Evolutionary conservation across 495 filamentous ascomycete species (phyloP), one percentile per base, ranked within the genome.

Genomic region (Opeltia flavorubescens): DNA sequence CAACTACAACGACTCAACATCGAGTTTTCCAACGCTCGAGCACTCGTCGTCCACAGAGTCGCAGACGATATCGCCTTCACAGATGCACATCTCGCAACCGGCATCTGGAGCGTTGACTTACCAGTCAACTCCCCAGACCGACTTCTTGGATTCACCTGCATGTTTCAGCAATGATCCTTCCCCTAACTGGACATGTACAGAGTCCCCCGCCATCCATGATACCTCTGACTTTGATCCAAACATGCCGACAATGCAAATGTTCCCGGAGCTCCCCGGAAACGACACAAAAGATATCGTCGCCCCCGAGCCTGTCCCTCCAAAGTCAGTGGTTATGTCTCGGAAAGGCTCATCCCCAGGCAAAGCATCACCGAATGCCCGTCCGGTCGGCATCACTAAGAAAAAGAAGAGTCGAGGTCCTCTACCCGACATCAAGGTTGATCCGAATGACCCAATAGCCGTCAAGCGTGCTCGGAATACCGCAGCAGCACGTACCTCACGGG

Each of bases 381-480:
- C n/a, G n/a, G n/a, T n/a, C n/a, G n/a, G n/a, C n/a, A n/a, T n/a
- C n/a, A n/a, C n/a, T n/a, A n/a, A n/a, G n/a, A n/a, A n/a, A n/a
- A n/a, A n/a, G n/a, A n/a, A n/a, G n/a, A n/a, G n/a, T n/a, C 35
- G 35, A 17, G 18, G 7, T 39, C 18, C 35, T 17, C 35, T 3
- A 39, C 3, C 2, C 35, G 34, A 7, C 6, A 7, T 9, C 13
- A 20, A 20, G 15, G 76, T 81, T 27, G 89, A 95, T 57, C 81
- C 82, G 0, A 62, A 58, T 27, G 84, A 89, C 55, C 64, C 65
- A 1, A 61, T 84, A 12, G 86, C 85, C 8, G 75, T 86, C 70
- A 96, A 95, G 75, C 86, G 91, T 52, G 89, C 89, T 28, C 81
- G 89, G 48, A 98, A 98, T 64, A 98, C 91, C 12, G 71, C 89